Percentiles rank a stretch among this genome's conserved stretches.
Evolutionary conservation across 2,329 filamentous ascomycete genomes (phyloP).

Genomic region (Exophiala aquamarina): DNA sequence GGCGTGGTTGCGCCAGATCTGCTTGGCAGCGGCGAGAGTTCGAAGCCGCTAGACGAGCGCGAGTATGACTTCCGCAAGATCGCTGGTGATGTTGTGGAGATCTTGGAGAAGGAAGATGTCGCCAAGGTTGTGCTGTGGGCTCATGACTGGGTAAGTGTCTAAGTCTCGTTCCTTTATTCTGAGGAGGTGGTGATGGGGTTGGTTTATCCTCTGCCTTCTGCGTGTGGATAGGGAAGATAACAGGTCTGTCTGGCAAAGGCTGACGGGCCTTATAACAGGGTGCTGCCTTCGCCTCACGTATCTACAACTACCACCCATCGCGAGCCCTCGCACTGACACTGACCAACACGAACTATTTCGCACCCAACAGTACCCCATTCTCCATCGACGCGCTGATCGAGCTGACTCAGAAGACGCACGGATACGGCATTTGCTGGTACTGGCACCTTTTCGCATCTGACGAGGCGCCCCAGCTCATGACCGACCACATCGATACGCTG

Average conservation of each 20-base stretch:
- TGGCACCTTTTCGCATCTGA: conserved; percentile 1
- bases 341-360: not conserved
- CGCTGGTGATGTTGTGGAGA: conserved; percentile 34
- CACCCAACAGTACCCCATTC: not conserved
- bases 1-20: conserved; percentile 47
- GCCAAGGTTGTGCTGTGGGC: not conserved
- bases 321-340: not conserved
- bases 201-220: too few species aligned
- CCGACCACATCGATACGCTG: not conserved
- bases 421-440: not conserved
- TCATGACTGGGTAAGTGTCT: conserved; percentile 3
- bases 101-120: conserved; percentile 31
- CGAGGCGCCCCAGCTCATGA: not conserved
- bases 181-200: too few species aligned
- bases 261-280: not conserved
- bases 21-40: conserved; percentile 39
- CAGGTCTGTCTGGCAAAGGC: not conserved
- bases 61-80: conserved; percentile 35
- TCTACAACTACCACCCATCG: conserved; percentile 3
- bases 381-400: not conserved
- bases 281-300: not conserved
- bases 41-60: conserved; percentile 31
- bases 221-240: not conserved
- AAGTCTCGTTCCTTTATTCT: too few species aligned
- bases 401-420: not conserved